phyloP scores from a whole-genome alignment of 192 early-diverging fungal genomes.

The Umbelopsis ramanniana region DNA sequence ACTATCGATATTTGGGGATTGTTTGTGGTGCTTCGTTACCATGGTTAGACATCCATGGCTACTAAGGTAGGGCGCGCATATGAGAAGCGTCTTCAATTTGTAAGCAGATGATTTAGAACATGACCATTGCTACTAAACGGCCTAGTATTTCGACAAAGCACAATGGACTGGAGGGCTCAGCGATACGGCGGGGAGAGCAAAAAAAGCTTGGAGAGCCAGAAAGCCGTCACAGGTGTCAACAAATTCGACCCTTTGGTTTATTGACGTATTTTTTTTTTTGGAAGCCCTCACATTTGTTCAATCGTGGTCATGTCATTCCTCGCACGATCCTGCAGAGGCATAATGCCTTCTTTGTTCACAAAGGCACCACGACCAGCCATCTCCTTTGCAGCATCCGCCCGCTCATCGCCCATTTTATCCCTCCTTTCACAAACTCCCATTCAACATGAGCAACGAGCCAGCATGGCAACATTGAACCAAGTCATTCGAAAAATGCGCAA shows the following conservation, averaged over 20 bases:
- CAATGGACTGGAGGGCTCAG: too few species aligned
- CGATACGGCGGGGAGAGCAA: too few species aligned
- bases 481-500: conserved; percentile 87
- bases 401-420: conserved; percentile 6
- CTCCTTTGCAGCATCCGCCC: background rate
- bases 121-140: too few species aligned
- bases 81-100: too few species aligned
- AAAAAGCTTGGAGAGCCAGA: too few species aligned
- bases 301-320: conserved; percentile 10
- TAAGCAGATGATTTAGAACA: too few species aligned
- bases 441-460: conserved; percentile 26
- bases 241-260: background rate
- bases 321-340: conserved; percentile 6
- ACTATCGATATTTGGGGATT: too few species aligned
- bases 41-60: too few species aligned
- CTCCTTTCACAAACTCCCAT: conserved; percentile 14
- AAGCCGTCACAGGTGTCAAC: conserved; percentile 13
- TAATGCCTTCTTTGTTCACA: background rate
- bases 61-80: too few species aligned
- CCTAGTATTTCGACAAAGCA: too few species aligned
- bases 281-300: background rate
- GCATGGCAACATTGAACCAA: conserved; percentile 92
- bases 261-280: background rate
- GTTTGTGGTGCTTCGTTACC: too few species aligned
- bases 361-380: background rate